Evolutionary conservation across 1,139 yeast species (phyloP).

Genomic region (Kodamaea derodonti): DNA sequence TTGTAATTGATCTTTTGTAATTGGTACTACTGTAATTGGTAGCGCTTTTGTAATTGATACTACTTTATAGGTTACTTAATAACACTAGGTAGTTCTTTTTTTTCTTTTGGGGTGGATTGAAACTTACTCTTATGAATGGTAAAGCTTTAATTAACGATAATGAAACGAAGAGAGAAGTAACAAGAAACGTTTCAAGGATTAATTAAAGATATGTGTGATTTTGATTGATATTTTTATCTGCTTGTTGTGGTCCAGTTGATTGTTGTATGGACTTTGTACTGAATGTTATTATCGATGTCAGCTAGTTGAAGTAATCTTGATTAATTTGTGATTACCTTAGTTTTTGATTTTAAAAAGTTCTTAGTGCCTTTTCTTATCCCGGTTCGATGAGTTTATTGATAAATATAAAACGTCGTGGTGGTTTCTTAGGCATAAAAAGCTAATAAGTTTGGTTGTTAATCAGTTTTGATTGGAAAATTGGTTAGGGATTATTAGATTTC

Average conservation of each 20-base stretch:
- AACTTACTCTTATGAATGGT: slow-evolving; percentile 38
- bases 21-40: background rate
- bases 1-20: slow-evolving; percentile 8
- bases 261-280: no score
- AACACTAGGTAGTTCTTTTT: no score
- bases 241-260: slow-evolving; percentile 1
- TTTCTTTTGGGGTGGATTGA: slow-evolving; percentile 34
- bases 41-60: background rate
- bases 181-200: slow-evolving; percentile 45
- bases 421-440: slow-evolving; percentile 44
- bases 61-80: no score
- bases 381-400: slow-evolving; percentile 36
- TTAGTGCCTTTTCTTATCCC: slow-evolving; percentile 34
- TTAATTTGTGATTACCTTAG: slow-evolving; percentile 4
- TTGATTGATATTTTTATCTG: slow-evolving; percentile 9
- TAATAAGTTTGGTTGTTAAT: background rate
- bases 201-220: background rate
- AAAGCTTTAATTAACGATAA: slow-evolving; percentile 14
- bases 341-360: background rate
- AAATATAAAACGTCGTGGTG: slow-evolving; percentile 31
- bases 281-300: slow-evolving; percentile 10
- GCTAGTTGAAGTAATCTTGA: slow-evolving; percentile 12
- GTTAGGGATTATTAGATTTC: background rate
- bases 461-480: no score
- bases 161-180: slow-evolving; percentile 50